A percentile compares a stretch with the other conserved stretches of the same genome.
Evolutionary conservation across 1,284 basidiomycete genomes (phyloP).

Genomic region (Polyporus tsugae): DNA sequence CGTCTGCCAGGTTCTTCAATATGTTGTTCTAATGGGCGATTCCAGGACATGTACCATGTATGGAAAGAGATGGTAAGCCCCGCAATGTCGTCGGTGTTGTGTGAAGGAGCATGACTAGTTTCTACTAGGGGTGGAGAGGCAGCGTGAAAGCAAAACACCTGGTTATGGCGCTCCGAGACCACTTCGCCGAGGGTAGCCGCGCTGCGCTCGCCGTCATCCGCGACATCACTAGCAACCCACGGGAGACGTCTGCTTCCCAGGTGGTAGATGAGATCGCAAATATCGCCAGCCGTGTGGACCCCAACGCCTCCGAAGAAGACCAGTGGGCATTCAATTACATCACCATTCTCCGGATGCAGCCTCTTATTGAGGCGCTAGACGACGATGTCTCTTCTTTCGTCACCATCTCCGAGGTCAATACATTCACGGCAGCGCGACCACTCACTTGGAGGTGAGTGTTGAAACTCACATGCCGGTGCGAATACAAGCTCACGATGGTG

Average conservation of each 20-base stretch:
- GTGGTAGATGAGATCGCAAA: slow-evolving; percentile 16
- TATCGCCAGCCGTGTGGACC: neutral
- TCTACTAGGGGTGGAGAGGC: slow-evolving; percentile 41
- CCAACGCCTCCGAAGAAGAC: slow-evolving; percentile 15
- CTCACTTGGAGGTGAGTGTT: slow-evolving; percentile 43
- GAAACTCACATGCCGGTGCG: slow-evolving; percentile 1
- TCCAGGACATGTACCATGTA: slow-evolving; percentile 36
- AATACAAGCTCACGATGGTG: slow-evolving; percentile 3
- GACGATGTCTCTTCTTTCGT: slow-evolving; percentile 44
- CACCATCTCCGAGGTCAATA: slow-evolving; percentile 43
- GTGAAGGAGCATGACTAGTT: neutral
- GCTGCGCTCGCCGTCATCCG: slow-evolving; percentile 1
- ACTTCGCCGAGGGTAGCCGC: slow-evolving; percentile 34
- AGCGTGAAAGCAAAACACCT: slow-evolving; percentile 43
- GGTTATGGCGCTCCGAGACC: slow-evolving; percentile 42
- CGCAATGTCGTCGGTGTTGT: slow-evolving; percentile 15
- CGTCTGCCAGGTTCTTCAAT: neutral
- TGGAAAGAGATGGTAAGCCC: slow-evolving; percentile 30
- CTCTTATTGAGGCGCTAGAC: slow-evolving; percentile 43
- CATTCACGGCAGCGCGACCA: slow-evolving; percentile 39
- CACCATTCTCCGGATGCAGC: slow-evolving; percentile 30
- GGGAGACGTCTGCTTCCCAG: slow-evolving; percentile 11
- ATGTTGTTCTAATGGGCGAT: neutral
- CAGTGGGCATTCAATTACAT: slow-evolving; percentile 37
- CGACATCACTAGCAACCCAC: neutral